Percentiles rank a stretch among this genome's conserved stretches.
phyloP scores from a whole-genome alignment of 108 stramenopile genomes.

The Fragilaria crotonensis region DNA sequence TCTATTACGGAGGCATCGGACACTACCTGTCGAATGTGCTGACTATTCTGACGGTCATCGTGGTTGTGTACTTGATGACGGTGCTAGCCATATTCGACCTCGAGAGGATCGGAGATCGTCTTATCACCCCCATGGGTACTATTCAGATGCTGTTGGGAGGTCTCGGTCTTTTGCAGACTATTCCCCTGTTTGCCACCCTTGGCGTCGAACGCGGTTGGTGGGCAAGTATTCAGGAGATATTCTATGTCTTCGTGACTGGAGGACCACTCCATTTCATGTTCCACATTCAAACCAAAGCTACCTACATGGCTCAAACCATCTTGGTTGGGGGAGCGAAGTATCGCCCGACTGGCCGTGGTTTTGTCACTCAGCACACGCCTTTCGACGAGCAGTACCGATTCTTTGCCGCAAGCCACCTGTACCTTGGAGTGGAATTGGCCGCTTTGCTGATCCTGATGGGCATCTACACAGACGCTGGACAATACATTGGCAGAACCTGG shows the following conservation, averaged over 20 bases:
- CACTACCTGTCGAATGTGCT: conserved; percentile 95
- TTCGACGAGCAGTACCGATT: conserved; percentile 96
- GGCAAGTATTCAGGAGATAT: conserved; percentile 77
- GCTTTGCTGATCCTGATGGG: conserved; percentile 88
- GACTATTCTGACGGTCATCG: conserved; percentile 88
- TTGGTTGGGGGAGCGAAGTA: conserved; percentile 98
- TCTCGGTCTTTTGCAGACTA: conserved; percentile 92
- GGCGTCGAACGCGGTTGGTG: conserved; percentile 93
- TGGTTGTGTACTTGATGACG: conserved; percentile 91
- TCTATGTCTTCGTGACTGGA: conserved; percentile 91
- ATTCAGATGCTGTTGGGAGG: conserved; percentile 93
- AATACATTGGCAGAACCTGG: conserved; percentile 97
- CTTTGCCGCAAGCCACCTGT: conserved; percentile 95
- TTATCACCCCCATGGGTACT: conserved; percentile 90
- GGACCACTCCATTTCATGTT: conserved; percentile 99
- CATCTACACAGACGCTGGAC: conserved; percentile 74
- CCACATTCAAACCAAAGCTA: conserved; percentile 97
- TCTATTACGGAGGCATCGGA: conserved; percentile 98
- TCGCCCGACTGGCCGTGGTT: conserved; percentile 96
- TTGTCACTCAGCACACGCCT: conserved; percentile 94
- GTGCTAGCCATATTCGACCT: conserved; percentile 84
- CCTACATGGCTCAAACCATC: conserved; percentile 97
- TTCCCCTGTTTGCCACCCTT: conserved; percentile 93
- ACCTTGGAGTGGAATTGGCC: conserved; percentile 93
- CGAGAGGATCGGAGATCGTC: conserved; percentile 91